These are phyloP conservation scores for Dipodascopsis uninucleata DNA, from an alignment of 805 yeast species.

Conservation along the genomic window DNA sequence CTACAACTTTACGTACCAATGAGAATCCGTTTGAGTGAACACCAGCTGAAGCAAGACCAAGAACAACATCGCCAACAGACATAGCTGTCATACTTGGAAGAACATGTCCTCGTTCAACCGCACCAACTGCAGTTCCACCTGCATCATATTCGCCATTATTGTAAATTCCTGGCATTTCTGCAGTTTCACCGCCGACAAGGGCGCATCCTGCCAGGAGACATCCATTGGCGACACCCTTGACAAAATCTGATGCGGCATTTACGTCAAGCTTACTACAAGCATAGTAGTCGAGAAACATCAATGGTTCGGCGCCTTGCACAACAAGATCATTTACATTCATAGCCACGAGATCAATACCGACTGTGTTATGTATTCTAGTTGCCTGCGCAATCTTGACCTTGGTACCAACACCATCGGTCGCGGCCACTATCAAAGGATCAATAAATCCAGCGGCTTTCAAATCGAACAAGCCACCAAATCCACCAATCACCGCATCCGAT, in stretches of 20 bases:
- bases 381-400: conserved; percentile 92
- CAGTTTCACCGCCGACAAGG: conserved; percentile 96
- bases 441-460: conserved; percentile 79
- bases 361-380: conserved; percentile 88
- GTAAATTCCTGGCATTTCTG: conserved; percentile 99
- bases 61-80: conserved; percentile 72
- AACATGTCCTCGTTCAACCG: conserved; percentile 70
- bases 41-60: conserved; percentile 90
- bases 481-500: conserved; percentile 97
- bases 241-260: conserved; percentile 79
- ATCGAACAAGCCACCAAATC: conserved; percentile 97
- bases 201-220: conserved; percentile 96
- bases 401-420: conserved; percentile 99
- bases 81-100: conserved; percentile 68
- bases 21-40: conserved; percentile 97
- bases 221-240: conserved; percentile 93
- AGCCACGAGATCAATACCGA: conserved; percentile 96
- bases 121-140: conserved; percentile 98
- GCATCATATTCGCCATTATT: conserved; percentile 94
- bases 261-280: conserved; percentile 92
- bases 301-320: conserved; percentile 98
- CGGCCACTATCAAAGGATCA: conserved; percentile 80
- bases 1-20: conserved; percentile 85
- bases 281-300: conserved; percentile 90
- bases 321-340: conserved; percentile 98